These are phyloP conservation scores for Penicillium parvum DNA, from an alignment of 495 filamentous ascomycete genomes.

Conservation along the genomic window DNA sequence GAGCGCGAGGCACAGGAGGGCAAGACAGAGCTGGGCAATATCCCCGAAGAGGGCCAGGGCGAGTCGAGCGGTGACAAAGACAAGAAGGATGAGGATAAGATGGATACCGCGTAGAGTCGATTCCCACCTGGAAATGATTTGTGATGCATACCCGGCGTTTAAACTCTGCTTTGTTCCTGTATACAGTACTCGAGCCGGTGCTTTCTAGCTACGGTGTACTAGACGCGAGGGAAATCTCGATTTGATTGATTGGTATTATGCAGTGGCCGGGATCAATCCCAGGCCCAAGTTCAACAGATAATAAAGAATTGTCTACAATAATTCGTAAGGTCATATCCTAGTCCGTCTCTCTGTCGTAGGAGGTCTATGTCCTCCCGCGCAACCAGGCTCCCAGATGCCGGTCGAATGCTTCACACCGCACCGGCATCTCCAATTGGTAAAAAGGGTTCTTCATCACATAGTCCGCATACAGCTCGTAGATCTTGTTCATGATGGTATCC, in stretches of 20 bases:
- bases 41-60: slow-evolving; percentile 79
- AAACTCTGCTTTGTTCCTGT: slow-evolving; percentile 17
- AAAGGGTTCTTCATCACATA: slow-evolving; percentile 99
- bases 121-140: slow-evolving; percentile 20
- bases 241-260: slow-evolving; percentile 24
- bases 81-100: slow-evolving; percentile 77
- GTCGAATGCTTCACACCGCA: slow-evolving; percentile 92
- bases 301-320: slow-evolving; percentile 16
- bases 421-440: slow-evolving; percentile 95
- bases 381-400: slow-evolving; percentile 61
- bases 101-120: slow-evolving; percentile 48
- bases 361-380: slow-evolving; percentile 30
- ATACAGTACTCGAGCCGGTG: slow-evolving; percentile 25
- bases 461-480: slow-evolving; percentile 94
- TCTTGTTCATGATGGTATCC: slow-evolving; percentile 70
- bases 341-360: background rate
- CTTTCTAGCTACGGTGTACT: slow-evolving; percentile 7
- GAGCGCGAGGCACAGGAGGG: slow-evolving; percentile 70
- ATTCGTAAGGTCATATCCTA: slow-evolving; percentile 30
- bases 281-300: slow-evolving; percentile 6
- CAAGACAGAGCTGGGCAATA: slow-evolving; percentile 65
- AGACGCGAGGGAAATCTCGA: slow-evolving; percentile 15
- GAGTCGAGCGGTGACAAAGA: slow-evolving; percentile 63
- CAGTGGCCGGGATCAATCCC: slow-evolving; percentile 9
- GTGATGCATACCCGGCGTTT: slow-evolving; percentile 48